Evolutionary conservation across 768 basidiomycete species (phyloP).

Genomic region (Mycena capillaripes): DNA sequence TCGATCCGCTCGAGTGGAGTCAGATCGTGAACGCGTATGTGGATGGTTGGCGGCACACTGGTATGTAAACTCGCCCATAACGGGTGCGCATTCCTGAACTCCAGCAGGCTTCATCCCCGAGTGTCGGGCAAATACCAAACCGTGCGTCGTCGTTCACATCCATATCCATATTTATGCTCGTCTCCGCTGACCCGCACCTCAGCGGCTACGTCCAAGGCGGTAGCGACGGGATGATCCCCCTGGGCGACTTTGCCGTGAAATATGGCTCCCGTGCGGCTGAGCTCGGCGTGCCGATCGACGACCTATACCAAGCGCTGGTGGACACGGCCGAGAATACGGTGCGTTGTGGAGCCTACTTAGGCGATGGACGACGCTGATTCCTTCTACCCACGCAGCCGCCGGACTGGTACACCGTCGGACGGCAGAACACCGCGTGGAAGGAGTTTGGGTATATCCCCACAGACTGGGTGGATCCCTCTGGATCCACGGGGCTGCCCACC

Average conservation of each 20-base stretch:
- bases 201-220: slow-evolving; percentile 67
- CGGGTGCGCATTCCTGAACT: neutral
- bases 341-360: slow-evolving; percentile 21
- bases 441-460: slow-evolving; percentile 65
- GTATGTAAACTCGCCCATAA: slow-evolving; percentile 36
- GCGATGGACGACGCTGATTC: neutral
- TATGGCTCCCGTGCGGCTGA: slow-evolving; percentile 52
- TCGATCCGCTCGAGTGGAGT: slow-evolving; percentile 60
- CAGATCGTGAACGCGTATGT: slow-evolving; percentile 64
- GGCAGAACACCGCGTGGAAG: slow-evolving; percentile 68
- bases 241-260: slow-evolving; percentile 66
- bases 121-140: slow-evolving; percentile 64
- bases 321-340: slow-evolving; percentile 68
- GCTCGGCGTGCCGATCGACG: slow-evolving; percentile 60
- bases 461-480: slow-evolving; percentile 62
- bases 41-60: slow-evolving; percentile 65
- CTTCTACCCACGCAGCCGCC: slow-evolving; percentile 58
- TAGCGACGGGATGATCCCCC: slow-evolving; percentile 65
- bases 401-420: slow-evolving; percentile 65
- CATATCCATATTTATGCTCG: neutral
- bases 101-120: slow-evolving; percentile 61
- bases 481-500: slow-evolving; percentile 61
- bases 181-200: neutral
- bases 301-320: slow-evolving; percentile 64
- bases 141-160: slow-evolving; percentile 47